Conservation (phyloP, 192 early-diverging fungal genomes). For the Pecoramyces ruminantium region DNA sequence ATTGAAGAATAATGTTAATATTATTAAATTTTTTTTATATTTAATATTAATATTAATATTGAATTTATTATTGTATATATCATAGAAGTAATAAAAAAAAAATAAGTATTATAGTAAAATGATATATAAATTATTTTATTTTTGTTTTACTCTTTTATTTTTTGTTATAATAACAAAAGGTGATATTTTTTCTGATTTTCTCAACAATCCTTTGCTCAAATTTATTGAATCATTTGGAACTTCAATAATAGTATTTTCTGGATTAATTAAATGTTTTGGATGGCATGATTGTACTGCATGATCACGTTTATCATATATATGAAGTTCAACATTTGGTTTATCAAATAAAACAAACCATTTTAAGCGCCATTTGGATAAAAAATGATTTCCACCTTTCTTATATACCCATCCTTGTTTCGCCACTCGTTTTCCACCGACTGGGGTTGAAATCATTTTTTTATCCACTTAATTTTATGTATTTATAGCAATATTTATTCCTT, state of each 20-base stretch:
- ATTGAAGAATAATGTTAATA: no score
- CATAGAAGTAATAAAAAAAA: no score
- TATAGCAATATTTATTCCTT: no score
- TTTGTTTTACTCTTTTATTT: neutral
- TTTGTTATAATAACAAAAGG: neutral
- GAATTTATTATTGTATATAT: no score
- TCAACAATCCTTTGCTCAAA: neutral
- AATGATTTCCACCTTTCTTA: neutral
- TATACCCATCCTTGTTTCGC: neutral
- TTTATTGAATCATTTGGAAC: neutral
- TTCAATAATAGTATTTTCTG: neutral
- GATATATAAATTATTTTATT: neutral
- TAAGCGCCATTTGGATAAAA: neutral
- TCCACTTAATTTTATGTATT: neutral
- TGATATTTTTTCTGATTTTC: neutral
- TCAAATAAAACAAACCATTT: neutral
- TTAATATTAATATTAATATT: no score
- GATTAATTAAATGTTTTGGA: neutral
- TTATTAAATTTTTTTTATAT: no score
- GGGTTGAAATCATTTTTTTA: neutral
- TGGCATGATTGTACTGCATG: neutral
- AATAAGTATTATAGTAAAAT: no score
- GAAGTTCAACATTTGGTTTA: neutral
- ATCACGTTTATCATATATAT: neutral
- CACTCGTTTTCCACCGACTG: neutral